Conservation (phyloP, 805 yeast species). For the Candida silvatica region DNA sequence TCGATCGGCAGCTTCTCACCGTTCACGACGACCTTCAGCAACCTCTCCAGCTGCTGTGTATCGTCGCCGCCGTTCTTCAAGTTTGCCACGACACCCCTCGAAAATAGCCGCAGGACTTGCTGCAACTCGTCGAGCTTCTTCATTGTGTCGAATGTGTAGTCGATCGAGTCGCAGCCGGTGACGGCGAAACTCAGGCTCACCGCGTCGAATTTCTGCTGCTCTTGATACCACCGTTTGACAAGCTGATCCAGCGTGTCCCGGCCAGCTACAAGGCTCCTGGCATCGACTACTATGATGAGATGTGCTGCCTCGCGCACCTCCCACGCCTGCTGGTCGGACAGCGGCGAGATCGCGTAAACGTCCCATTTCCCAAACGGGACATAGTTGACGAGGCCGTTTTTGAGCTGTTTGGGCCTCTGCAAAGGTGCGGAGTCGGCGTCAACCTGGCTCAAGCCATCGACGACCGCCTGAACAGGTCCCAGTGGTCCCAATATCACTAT, state of each 20-base stretch:
- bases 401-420: too few species aligned
- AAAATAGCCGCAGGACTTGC: constrained; percentile 9
- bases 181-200: neutral
- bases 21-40: neutral
- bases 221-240: too few species aligned
- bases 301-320: too few species aligned
- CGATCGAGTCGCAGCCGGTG: constrained; percentile 2
- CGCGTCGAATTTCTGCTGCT: too few species aligned
- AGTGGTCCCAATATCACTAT: too few species aligned
- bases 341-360: neutral
- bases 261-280: too few species aligned
- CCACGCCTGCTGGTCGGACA: too few species aligned
- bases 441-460: too few species aligned
- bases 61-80: constrained; percentile 2
- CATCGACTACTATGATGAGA: neutral
- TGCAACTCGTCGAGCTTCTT: constrained; percentile 17
- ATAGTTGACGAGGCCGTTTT: constrained; percentile 1
- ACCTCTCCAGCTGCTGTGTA: neutral
- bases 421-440: too few species aligned
- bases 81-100: neutral
- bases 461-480: too few species aligned
- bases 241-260: too few species aligned
- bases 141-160: constrained; percentile 12
- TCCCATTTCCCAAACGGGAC: neutral
- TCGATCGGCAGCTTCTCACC: constrained; percentile 1